These are phyloP conservation scores for Thermoascus crustaceus DNA, from an alignment of 2,329 filamentous ascomycete species.

Conservation along the genomic window DNA sequence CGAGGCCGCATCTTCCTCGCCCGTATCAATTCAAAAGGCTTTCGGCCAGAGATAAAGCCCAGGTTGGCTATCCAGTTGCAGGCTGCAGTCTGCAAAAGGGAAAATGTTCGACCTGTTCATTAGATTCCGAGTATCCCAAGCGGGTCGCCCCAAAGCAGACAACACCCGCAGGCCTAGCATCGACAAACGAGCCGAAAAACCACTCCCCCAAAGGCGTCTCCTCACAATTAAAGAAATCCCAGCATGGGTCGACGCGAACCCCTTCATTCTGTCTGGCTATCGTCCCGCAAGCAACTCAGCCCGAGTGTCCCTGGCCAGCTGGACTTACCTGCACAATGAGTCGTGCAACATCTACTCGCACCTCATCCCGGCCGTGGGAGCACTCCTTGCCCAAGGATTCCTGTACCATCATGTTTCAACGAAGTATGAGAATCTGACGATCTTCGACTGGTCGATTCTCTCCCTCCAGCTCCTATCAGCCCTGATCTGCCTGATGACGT, in stretches of 20 bases:
- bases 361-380: slow-evolving; percentile 35
- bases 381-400: slow-evolving; percentile 4
- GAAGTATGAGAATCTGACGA: slow-evolving; percentile 4
- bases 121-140: neutral
- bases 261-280: slow-evolving; percentile 36
- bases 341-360: slow-evolving; percentile 39
- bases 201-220: slow-evolving; percentile 9
- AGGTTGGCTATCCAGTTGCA: no score
- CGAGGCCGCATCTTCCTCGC: no score
- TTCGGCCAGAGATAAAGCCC: no score
- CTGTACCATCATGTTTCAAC: slow-evolving; percentile 8
- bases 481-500: slow-evolving; percentile 25
- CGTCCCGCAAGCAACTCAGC: slow-evolving; percentile 35
- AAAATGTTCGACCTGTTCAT: slow-evolving; percentile 1
- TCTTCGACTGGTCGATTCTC: slow-evolving; percentile 11
- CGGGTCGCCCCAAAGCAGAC: neutral
- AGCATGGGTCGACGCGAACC: slow-evolving; percentile 37
- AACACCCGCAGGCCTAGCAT: neutral
- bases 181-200: neutral
- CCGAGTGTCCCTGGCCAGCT: slow-evolving; percentile 31
- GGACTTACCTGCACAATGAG: slow-evolving; percentile 39
- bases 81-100: no score
- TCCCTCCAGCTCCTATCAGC: slow-evolving; percentile 17
- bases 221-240: slow-evolving; percentile 31
- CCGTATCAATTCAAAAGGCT: no score